Conservation (phyloP, 2,329 filamentous ascomycete genomes). For the Cytospora chrysosperma region DNA sequence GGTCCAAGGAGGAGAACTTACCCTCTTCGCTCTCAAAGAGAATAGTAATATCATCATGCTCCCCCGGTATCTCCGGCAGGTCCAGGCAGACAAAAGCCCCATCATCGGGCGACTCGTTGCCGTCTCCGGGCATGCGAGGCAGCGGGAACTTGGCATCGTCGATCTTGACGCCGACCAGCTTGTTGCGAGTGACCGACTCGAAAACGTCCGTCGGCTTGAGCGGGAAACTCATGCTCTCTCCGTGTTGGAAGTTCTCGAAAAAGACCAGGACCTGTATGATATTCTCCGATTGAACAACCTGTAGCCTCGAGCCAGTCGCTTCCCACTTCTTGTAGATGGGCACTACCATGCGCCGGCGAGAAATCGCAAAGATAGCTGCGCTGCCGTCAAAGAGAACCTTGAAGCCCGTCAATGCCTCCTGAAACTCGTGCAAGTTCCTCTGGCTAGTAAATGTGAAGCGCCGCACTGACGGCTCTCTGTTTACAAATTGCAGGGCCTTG, state of each 20-base stretch:
- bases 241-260: conserved; percentile 84
- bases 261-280: conserved; percentile 79
- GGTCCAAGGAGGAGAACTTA: conserved; percentile 43
- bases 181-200: conserved; percentile 63
- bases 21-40: conserved; percentile 77
- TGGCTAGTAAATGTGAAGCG: conserved; percentile 67
- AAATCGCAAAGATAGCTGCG: conserved; percentile 75
- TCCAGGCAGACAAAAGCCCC: conserved; percentile 79
- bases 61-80: conserved; percentile 82
- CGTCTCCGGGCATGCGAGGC: conserved; percentile 56
- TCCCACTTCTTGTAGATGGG: conserved; percentile 96
- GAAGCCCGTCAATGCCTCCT: conserved; percentile 77
- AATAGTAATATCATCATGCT: conserved; percentile 89
- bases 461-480: conserved; percentile 63
- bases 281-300: conserved; percentile 75
- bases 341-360: conserved; percentile 82
- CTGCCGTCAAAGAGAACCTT: conserved; percentile 71
- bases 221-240: conserved; percentile 84
- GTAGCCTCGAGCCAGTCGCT: conserved; percentile 73
- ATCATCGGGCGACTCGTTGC: conserved; percentile 53
- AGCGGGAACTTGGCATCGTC: conserved; percentile 90
- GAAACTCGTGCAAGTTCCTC: conserved; percentile 73
- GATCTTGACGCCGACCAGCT: conserved; percentile 72
- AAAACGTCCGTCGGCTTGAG: conserved; percentile 83
- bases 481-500: conserved; percentile 61